These are phyloP conservation scores for Graphilbum sp. DNA, from an alignment of 2,329 filamentous ascomycete species.

Conservation along the genomic window DNA sequence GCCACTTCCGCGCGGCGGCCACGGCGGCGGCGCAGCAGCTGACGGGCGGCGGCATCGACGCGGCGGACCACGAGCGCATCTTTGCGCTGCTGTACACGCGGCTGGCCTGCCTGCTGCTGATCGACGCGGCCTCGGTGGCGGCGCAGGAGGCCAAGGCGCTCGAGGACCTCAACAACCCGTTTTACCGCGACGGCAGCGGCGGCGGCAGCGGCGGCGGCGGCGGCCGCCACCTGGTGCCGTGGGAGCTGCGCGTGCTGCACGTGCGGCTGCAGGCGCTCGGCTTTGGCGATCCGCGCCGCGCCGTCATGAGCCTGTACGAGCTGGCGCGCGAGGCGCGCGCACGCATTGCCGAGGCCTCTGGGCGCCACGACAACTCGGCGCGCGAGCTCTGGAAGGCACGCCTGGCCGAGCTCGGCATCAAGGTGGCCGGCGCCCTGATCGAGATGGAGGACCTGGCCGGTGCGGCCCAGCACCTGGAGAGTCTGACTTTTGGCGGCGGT, in stretches of 20 bases:
- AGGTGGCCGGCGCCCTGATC: slow-evolving; percentile 49
- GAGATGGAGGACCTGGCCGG: slow-evolving; percentile 81
- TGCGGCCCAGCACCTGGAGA: slow-evolving; percentile 56
- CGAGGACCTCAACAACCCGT: slow-evolving; percentile 41
- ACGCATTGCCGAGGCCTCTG: slow-evolving; percentile 32
- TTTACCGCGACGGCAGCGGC: slow-evolving; percentile 35
- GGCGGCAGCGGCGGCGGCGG: not conserved
- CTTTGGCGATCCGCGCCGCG: slow-evolving; percentile 67
- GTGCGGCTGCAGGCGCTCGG: slow-evolving; percentile 75
- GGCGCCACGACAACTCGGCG: slow-evolving; percentile 32
- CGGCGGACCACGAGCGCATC: slow-evolving; percentile 47
- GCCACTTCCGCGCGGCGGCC: slow-evolving; percentile 70
- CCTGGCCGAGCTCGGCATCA: slow-evolving; percentile 57
- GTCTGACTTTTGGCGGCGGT: slow-evolving; percentile 26
- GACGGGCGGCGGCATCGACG: slow-evolving; percentile 26
- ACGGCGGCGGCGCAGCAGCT: slow-evolving; percentile 47
- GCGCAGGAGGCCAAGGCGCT: slow-evolving; percentile 49
- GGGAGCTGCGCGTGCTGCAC: slow-evolving; percentile 68
- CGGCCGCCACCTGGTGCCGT: slow-evolving; percentile 55
- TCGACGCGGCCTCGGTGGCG: slow-evolving; percentile 54
- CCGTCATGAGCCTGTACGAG: slow-evolving; percentile 83
- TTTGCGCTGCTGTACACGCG: slow-evolving; percentile 68
- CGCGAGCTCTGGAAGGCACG: slow-evolving; percentile 53
- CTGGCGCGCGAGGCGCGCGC: slow-evolving; percentile 62
- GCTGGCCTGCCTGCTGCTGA: slow-evolving; percentile 65